Conservation (phyloP, 129 eudicot species). For the Ambrosia artemisiifolia region DNA sequence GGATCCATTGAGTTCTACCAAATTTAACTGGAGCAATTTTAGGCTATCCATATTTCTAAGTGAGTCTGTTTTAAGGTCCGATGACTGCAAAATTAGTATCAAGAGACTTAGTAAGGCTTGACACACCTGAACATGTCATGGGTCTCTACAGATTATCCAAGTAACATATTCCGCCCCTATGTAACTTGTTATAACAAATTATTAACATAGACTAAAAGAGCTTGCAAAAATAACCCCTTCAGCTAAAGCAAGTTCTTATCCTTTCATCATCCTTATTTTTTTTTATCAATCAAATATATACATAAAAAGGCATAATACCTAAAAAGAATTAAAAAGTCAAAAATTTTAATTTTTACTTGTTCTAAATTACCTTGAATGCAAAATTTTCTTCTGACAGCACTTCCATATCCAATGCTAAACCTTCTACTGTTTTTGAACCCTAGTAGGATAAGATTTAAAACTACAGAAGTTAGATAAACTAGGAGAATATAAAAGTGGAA, state of each 20-base stretch:
- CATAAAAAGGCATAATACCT: background rate
- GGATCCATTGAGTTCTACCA: background rate
- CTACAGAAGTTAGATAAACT: background rate
- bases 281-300: background rate
- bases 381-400: background rate
- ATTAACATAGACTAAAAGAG: background rate
- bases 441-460: background rate
- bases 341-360: background rate
- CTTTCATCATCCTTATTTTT: background rate
- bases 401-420: background rate
- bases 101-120: background rate
- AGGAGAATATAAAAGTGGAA: background rate
- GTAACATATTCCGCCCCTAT: background rate
- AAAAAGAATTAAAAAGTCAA: background rate
- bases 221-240: background rate
- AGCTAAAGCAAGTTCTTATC: background rate
- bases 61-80: background rate
- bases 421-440: background rate
- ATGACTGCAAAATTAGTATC: background rate
- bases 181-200: background rate
- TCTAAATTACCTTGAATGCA: background rate
- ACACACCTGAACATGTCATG: background rate
- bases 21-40: background rate
- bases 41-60: background rate
- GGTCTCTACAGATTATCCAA: background rate